A percentile compares a stretch with the other conserved stretches of the same genome.
Conservation (phyloP, 75 land plant genomes). For the Larix kaempferi region DNA sequence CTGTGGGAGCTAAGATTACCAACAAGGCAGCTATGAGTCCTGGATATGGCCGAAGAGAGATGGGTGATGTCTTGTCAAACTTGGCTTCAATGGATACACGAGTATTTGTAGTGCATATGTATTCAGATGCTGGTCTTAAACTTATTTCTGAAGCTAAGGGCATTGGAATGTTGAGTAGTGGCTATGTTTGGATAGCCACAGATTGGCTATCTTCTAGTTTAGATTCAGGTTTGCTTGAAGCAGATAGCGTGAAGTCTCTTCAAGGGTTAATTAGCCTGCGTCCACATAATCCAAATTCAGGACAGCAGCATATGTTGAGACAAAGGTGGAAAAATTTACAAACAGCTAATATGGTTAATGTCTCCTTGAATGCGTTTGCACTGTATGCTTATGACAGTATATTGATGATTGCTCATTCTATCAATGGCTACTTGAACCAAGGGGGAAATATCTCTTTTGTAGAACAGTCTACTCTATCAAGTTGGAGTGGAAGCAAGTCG, state of each 20-base stretch:
- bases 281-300: slow-evolving; percentile 59
- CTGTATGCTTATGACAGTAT: slow-evolving; percentile 83
- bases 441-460: slow-evolving; percentile 6
- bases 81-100: slow-evolving; percentile 44
- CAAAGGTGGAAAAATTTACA: slow-evolving; percentile 44
- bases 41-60: slow-evolving; percentile 7
- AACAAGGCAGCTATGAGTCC: slow-evolving; percentile 34
- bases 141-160: slow-evolving; percentile 38
- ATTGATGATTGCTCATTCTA: slow-evolving; percentile 51
- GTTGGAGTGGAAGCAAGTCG: slow-evolving; percentile 4
- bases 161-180: slow-evolving; percentile 36
- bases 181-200: slow-evolving; percentile 64
- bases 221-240: slow-evolving; percentile 18
- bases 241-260: slow-evolving; percentile 33
- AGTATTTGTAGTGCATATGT: slow-evolving; percentile 51
- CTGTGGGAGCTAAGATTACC: slow-evolving; percentile 31
- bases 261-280: slow-evolving; percentile 78
- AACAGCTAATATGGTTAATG: slow-evolving; percentile 4
- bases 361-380: slow-evolving; percentile 51
- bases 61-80: slow-evolving; percentile 16
- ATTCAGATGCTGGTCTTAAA: slow-evolving; percentile 21
- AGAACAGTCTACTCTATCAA: not conserved
- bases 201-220: slow-evolving; percentile 15
- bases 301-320: slow-evolving; percentile 22
- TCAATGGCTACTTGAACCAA: slow-evolving; percentile 1